Evolutionary conservation across 2,329 filamentous ascomycete genomes (phyloP).

Genomic region (Chalaropsis ovoidea): DNA sequence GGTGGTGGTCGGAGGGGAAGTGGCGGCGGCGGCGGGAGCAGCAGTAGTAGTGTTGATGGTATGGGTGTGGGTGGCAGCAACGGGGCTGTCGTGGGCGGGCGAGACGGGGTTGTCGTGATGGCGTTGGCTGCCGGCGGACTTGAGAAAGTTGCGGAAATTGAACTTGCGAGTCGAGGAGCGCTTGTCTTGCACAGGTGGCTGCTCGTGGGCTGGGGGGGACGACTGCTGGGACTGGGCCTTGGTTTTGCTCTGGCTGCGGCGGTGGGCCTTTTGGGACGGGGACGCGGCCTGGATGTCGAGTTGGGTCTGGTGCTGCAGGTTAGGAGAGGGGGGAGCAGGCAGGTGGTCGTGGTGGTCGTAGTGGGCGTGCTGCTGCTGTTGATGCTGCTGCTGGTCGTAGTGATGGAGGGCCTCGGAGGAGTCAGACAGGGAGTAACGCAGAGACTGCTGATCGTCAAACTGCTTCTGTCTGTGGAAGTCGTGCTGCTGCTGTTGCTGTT

Average conservation of each 20-base stretch:
- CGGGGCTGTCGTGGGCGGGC: constrained; percentile 1
- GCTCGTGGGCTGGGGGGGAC: constrained; percentile 13
- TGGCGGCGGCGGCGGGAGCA: neutral
- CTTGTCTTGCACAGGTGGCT: constrained; percentile 13
- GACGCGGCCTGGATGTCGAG: neutral
- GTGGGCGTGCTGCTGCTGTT: constrained; percentile 26
- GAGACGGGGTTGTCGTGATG: constrained; percentile 21
- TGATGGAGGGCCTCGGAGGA: neutral
- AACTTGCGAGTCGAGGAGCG: constrained; percentile 17
- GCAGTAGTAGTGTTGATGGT: constrained; percentile 23
- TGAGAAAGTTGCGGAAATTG: constrained; percentile 20
- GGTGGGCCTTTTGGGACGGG: neutral
- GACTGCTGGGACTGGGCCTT: constrained; percentile 5
- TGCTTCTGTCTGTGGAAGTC: constrained; percentile 28
- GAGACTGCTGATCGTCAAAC: constrained; percentile 25
- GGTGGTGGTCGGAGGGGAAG: constrained; percentile 21
- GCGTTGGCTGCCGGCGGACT: constrained; percentile 20
- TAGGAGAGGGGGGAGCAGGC: neutral
- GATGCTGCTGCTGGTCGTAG: constrained; percentile 26
- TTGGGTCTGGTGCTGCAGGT: neutral
- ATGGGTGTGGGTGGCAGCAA: constrained; percentile 9
- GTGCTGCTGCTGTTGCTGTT: constrained; percentile 30
- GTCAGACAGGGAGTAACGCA: constrained; percentile 26
- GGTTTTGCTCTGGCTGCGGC: constrained; percentile 5
- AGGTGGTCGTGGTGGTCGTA: constrained; percentile 8